A percentile compares a stretch with the other conserved stretches of the same genome.
Conservation (phyloP, 139 green algal genomes). For the Mychonastes homosphaera region DNA sequence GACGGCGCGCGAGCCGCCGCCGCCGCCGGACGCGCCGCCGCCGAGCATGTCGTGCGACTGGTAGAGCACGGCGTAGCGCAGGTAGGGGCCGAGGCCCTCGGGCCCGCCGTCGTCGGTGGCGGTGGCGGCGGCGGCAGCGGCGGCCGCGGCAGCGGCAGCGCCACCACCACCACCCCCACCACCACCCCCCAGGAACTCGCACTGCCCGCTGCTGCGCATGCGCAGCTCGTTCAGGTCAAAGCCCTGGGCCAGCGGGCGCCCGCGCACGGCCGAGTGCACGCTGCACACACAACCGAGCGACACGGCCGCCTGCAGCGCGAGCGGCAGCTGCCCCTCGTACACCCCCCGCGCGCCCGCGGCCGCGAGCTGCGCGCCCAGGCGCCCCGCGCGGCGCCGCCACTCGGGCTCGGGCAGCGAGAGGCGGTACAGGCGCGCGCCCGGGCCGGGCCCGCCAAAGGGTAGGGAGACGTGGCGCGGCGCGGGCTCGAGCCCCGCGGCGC, state of each 20-base stretch:
- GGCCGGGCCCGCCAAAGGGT: neutral
- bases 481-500: conserved; percentile 5
- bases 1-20: conserved; percentile 28
- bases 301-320: conserved; percentile 49
- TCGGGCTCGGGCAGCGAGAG: conserved; percentile 52
- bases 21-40: too few relatives aligned
- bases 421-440: conserved; percentile 18
- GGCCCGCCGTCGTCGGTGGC: too few relatives aligned
- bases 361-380: conserved; percentile 32
- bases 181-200: conserved; percentile 49
- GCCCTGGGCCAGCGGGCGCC: conserved; percentile 33
- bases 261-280: conserved; percentile 28
- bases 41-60: conserved; percentile 32
- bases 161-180: too few relatives aligned
- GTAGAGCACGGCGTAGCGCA: conserved; percentile 62
- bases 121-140: neutral
- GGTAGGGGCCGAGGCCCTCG: conserved; percentile 26
- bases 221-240: conserved; percentile 60
- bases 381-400: conserved; percentile 28
- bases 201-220: conserved; percentile 43
- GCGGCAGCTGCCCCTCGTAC: conserved; percentile 67
- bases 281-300: conserved; percentile 59
- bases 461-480: neutral
- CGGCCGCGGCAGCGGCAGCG: neutral
- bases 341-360: conserved; percentile 30